These are phyloP conservation scores for Paracoccidioides lutzii DNA, from an alignment of 2,329 filamentous ascomycete genomes.

Conservation along the genomic window DNA sequence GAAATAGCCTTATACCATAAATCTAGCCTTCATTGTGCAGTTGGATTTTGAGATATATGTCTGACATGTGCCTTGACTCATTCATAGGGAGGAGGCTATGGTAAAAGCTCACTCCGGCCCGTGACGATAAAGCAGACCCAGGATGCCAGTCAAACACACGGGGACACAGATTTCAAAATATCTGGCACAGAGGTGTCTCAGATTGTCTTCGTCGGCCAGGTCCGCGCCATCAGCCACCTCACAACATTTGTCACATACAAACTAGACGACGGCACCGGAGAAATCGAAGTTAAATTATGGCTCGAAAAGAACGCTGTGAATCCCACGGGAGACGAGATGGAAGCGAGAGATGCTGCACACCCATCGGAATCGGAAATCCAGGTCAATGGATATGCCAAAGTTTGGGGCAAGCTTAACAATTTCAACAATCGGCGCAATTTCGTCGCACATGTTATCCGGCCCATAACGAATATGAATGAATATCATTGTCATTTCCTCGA, in stretches of 20 bases:
- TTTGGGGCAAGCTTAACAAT: slow-evolving; percentile 70
- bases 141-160: slow-evolving; percentile 64
- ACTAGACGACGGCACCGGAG: slow-evolving; percentile 87
- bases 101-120: slow-evolving; percentile 77
- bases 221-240: slow-evolving; percentile 75
- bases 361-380: slow-evolving; percentile 45
- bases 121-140: slow-evolving; percentile 92
- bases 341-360: slow-evolving; percentile 31
- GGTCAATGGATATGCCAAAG: slow-evolving; percentile 68
- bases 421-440: slow-evolving; percentile 78
- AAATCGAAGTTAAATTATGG: slow-evolving; percentile 57
- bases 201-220: slow-evolving; percentile 78
- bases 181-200: slow-evolving; percentile 63
- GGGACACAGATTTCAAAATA: slow-evolving; percentile 66
- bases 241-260: slow-evolving; percentile 85
- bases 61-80: neutral
- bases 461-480: slow-evolving; percentile 78
- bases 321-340: slow-evolving; percentile 32
- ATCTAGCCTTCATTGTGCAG: neutral
- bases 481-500: slow-evolving; percentile 86
- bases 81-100: slow-evolving; percentile 31
- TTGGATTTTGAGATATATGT: neutral
- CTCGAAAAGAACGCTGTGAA: slow-evolving; percentile 36
- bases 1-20: slow-evolving; percentile 14
- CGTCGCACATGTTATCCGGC: slow-evolving; percentile 65